Conservation (phyloP, 495 filamentous ascomycete species). For the Thermothielavioides terrestris region DNA sequence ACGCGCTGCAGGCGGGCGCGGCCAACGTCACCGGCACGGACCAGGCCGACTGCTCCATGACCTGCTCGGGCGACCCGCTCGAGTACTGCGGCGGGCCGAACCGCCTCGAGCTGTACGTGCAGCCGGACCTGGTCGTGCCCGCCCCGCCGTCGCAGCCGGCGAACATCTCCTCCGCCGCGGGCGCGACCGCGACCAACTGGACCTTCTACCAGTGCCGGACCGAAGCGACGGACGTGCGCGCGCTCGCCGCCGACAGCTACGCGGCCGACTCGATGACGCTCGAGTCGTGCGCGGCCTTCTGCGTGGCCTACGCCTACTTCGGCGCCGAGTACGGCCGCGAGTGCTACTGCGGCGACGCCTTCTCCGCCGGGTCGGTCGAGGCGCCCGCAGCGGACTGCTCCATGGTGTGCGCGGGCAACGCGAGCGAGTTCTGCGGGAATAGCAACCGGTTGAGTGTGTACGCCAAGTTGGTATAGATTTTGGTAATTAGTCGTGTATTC, state of each 20-base stretch:
- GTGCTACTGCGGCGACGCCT: conserved; percentile 33
- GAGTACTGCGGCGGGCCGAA: conserved; percentile 37
- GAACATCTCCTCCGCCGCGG: conserved; percentile 6
- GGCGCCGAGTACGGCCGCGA: conserved; percentile 32
- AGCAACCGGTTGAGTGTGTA: conserved; percentile 29
- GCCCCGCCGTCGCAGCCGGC: not conserved
- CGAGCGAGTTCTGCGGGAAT: conserved; percentile 31
- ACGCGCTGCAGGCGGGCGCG: conserved; percentile 25
- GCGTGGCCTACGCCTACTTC: conserved; percentile 28
- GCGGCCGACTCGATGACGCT: conserved; percentile 28
- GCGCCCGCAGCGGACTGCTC: conserved; percentile 25
- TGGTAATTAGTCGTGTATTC: not conserved
- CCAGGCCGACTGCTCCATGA: conserved; percentile 31
- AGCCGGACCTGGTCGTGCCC: not conserved
- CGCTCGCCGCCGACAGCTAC: conserved; percentile 12
- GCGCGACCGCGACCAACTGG: conserved; percentile 18
- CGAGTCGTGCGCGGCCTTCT: conserved; percentile 30
- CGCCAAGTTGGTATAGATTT: not conserved
- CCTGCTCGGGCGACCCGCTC: conserved; percentile 31
- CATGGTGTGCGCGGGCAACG: conserved; percentile 33
- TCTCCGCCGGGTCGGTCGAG: conserved; percentile 21
- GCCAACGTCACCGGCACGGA: conserved; percentile 10
- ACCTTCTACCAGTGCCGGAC: conserved; percentile 31
- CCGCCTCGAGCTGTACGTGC: conserved; percentile 32
- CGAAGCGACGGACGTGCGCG: conserved; percentile 24